Conservation (phyloP, 2,329 filamentous ascomycete genomes). For the Trichophyton mentagrophytes region DNA sequence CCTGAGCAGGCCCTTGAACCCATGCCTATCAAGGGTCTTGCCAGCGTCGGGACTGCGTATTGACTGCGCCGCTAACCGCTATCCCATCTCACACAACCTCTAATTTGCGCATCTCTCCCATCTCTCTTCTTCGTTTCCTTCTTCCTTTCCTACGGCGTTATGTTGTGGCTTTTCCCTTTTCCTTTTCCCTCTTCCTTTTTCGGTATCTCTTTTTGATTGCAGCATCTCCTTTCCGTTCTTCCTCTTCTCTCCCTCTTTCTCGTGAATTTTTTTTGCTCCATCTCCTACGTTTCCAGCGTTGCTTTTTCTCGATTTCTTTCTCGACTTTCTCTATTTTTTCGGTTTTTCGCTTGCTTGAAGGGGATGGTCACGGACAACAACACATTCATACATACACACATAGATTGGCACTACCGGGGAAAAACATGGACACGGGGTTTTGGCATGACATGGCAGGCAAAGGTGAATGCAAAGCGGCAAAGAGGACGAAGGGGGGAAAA, state of each 20-base stretch:
- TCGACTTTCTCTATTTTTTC: constrained; percentile 15
- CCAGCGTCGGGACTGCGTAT: constrained; percentile 32
- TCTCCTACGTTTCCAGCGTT: constrained; percentile 18
- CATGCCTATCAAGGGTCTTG: constrained; percentile 33
- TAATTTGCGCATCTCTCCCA: not conserved
- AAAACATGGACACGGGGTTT: constrained; percentile 13
- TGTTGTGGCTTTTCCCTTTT: constrained; percentile 13
- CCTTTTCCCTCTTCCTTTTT: not conserved
- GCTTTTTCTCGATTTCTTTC: constrained; percentile 23
- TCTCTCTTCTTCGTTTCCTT: not conserved
- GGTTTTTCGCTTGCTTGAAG: constrained; percentile 10
- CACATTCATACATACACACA: constrained; percentile 5
- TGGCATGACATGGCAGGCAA: constrained; percentile 22
- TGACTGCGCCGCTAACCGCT: constrained; percentile 15
- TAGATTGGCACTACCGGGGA: constrained; percentile 22
- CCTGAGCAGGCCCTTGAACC: constrained; percentile 29
- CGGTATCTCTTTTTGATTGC: not conserved
- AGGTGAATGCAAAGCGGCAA: constrained; percentile 19
- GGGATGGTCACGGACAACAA: constrained; percentile 17
- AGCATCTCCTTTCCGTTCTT: not conserved
- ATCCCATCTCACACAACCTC: not conserved
- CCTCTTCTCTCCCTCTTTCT: not conserved
- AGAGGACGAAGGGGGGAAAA: no score
- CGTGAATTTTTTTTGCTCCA: not conserved
- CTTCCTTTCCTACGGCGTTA: not conserved